phyloP scores from a whole-genome alignment of 2,329 filamentous ascomycete species.

The Cladorrhinum sp. region DNA sequence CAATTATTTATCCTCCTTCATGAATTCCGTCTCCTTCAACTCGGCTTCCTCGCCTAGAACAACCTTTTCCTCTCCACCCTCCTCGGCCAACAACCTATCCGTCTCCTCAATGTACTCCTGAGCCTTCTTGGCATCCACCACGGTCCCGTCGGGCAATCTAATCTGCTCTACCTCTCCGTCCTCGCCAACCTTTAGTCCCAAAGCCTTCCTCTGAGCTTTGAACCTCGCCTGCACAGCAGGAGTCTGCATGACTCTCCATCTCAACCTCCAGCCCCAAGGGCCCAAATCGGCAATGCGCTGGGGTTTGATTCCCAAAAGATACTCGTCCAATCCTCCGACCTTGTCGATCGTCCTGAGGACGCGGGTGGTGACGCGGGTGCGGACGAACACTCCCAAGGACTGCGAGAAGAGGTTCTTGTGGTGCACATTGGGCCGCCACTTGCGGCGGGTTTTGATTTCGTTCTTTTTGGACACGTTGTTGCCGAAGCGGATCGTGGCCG shows the following conservation, averaged over 20 bases:
- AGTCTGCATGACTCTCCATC: conserved; percentile 88
- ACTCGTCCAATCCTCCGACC: conserved; percentile 85
- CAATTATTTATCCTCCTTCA: conserved; percentile 26
- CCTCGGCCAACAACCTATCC: conserved; percentile 39
- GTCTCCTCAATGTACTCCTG: conserved; percentile 39
- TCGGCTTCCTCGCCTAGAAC: conserved; percentile 7
- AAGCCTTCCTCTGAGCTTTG: conserved; percentile 57
- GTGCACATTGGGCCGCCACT: conserved; percentile 74
- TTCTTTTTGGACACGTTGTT: conserved; percentile 70
- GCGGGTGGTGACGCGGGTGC: conserved; percentile 65
- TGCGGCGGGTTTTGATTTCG: conserved; percentile 66
- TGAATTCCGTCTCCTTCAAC: conserved; percentile 23
- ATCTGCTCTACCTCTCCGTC: conserved; percentile 30
- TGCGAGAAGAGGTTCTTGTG: conserved; percentile 65
- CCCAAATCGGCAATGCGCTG: conserved; percentile 81
- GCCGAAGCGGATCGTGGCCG: conserved; percentile 69
- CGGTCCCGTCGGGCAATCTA: conserved; percentile 17
- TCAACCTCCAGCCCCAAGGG: conserved; percentile 81
- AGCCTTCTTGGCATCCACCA: conserved; percentile 16
- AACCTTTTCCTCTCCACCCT: conserved; percentile 32
- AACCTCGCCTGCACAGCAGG: conserved; percentile 62
- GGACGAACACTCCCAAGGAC: conserved; percentile 59
- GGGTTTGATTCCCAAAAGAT: conserved; percentile 77
- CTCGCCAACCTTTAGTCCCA: conserved; percentile 58
- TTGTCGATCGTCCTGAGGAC: conserved; percentile 76